These are phyloP conservation scores for Alternaria brassicicola DNA, from an alignment of 2,329 filamentous ascomycete genomes.

Conservation along the genomic window DNA sequence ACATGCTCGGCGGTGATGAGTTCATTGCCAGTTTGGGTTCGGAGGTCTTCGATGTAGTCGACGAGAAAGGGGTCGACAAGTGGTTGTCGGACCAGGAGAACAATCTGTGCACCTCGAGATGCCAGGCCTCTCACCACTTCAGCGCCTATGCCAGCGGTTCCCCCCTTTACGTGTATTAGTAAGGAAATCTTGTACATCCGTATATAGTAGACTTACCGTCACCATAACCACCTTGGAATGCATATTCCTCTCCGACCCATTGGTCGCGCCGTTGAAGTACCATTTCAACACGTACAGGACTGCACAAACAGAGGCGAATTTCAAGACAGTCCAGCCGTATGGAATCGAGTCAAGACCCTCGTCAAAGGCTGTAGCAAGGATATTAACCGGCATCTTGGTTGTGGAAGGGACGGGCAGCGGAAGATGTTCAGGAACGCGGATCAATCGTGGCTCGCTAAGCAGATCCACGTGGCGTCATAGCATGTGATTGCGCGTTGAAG, in stretches of 20 bases:
- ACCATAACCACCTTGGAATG: constrained; percentile 93
- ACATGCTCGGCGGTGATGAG: constrained; percentile 96
- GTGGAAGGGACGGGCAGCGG: constrained; percentile 26
- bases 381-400: constrained; percentile 65
- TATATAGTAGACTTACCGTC: constrained; percentile 63
- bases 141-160: constrained; percentile 90
- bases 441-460: constrained; percentile 33
- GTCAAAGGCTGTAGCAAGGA: constrained; percentile 60
- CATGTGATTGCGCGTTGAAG: constrained; percentile 34
- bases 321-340: constrained; percentile 59
- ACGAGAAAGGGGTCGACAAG: constrained; percentile 85
- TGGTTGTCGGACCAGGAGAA: constrained; percentile 84
- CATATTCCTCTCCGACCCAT: constrained; percentile 79
- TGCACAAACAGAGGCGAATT: constrained; percentile 58
- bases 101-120: constrained; percentile 81
- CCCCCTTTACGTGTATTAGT: constrained; percentile 62
- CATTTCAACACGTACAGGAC: constrained; percentile 68
- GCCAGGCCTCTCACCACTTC: constrained; percentile 77
- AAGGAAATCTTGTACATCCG: not conserved
- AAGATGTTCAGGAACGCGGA: constrained; percentile 28
- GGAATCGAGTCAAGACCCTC: constrained; percentile 63
- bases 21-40: constrained; percentile 76
- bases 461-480: constrained; percentile 37
- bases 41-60: constrained; percentile 90
- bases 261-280: constrained; percentile 77